Evolutionary conservation across 2,329 filamentous ascomycete genomes (phyloP).

Genomic region (Colletotrichum orchidophilum): DNA sequence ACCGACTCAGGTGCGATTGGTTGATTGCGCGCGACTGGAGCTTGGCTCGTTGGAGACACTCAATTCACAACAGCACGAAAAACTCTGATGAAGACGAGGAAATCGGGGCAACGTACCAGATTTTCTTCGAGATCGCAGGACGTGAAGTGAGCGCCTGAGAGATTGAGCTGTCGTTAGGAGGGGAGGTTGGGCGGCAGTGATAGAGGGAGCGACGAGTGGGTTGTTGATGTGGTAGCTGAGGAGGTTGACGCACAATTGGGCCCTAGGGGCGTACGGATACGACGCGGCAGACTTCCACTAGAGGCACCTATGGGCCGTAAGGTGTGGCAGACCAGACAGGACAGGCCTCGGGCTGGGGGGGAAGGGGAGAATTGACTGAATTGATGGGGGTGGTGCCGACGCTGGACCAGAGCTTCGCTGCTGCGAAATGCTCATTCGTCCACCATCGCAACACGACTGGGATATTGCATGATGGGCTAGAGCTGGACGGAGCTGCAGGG

Average conservation of each 20-base stretch:
- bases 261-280: conserved; percentile 17
- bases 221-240: conserved; percentile 30
- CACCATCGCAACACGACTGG: conserved; percentile 3
- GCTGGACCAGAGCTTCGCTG: conserved; percentile 26
- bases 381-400: conserved; percentile 31
- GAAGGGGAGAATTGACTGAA: conserved; percentile 22
- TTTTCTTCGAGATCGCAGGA: conserved; percentile 13
- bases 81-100: not conserved
- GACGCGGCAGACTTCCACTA: not conserved
- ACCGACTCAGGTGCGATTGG: conserved; percentile 25
- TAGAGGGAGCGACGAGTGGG: conserved; percentile 13
- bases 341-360: conserved; percentile 21
- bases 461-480: conserved; percentile 25
- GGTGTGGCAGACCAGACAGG: conserved; percentile 16
- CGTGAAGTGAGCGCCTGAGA: conserved; percentile 9
- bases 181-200: conserved; percentile 31
- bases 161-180: conserved; percentile 20
- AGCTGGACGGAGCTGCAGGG: conserved; percentile 31
- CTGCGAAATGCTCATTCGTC: conserved; percentile 28
- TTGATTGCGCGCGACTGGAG: conserved; percentile 26
- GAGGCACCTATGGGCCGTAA: not conserved
- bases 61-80: conserved; percentile 21
- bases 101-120: conserved; percentile 14
- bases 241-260: conserved; percentile 32
- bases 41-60: conserved; percentile 12